phyloP scores from a whole-genome alignment of 164 flowering plant species.

The Vitis rupestris region DNA sequence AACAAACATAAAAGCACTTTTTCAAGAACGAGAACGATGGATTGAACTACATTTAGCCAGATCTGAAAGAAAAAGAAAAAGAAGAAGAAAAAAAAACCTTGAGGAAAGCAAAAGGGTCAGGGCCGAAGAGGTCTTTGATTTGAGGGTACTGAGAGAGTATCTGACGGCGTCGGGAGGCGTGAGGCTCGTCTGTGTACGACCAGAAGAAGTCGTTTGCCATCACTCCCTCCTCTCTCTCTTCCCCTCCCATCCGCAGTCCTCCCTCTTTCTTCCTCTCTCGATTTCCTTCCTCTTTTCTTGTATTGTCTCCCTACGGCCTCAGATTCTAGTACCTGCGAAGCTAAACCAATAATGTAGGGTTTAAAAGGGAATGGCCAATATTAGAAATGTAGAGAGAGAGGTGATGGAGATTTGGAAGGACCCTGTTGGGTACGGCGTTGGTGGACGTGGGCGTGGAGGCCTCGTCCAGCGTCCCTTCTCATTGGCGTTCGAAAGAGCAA shows the following conservation, averaged over 20 bases:
- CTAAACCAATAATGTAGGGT: no score
- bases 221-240: slow-evolving; percentile 43
- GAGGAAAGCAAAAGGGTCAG: slow-evolving; percentile 78
- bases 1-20: neutral
- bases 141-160: slow-evolving; percentile 92
- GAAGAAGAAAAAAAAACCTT: slow-evolving; percentile 48
- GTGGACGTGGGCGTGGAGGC: no score
- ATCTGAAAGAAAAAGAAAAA: neutral
- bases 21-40: neutral
- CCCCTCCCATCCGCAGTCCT: slow-evolving; percentile 12
- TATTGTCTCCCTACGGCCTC: neutral
- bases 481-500: no score
- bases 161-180: slow-evolving; percentile 78
- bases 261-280: slow-evolving; percentile 8
- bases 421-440: no score
- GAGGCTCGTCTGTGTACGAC: slow-evolving; percentile 85
- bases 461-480: no score
- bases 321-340: no score
- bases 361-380: no score
- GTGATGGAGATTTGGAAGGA: no score
- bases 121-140: slow-evolving; percentile 85
- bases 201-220: slow-evolving; percentile 75
- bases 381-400: no score
- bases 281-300: slow-evolving; percentile 5
- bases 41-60: slow-evolving; percentile 1